Evolutionary conservation across 768 basidiomycete genomes (phyloP), one percentile per base, ranked within the genome.

Genomic region (Lactifluus rugatus): DNA sequence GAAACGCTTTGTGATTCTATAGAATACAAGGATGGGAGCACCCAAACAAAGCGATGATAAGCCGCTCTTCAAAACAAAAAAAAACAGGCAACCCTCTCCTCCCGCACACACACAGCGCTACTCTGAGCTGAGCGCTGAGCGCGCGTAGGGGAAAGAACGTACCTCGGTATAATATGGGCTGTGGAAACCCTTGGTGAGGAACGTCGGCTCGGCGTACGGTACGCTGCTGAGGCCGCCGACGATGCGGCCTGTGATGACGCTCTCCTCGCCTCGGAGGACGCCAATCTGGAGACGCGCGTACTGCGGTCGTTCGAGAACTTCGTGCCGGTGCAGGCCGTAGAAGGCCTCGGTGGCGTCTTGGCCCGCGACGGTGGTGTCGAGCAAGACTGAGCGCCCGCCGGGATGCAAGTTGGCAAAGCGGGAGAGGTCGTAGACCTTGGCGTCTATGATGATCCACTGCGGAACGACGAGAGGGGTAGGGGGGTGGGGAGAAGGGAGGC

Each of bases 121-220:
- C n/a, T n/a, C n/a, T n/a, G n/a, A 39, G 17, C 37, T 3, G 7
- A 6, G 8, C 14, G 11, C 16, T 17, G 17, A 39, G 11, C 3
- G 5, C 6, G 11, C 4, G 11, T 16, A 16, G 8, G 37, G 4
- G 26, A 19, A 14, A 13, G 17, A 11, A 69, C 80, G 61, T 25
- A 82, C 83, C 5, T 85, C 85, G 28, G 77, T 83, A 70, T 87
- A 93, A 69, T 92, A 95, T 0, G 91, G 87, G 59, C 78, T 84
- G 61, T 78, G 74, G 74, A 79, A 90, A 0, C 84, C 86, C 3
- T 74, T 64, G 39, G 74, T 75, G 34, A 93, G 78, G 86, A 88
- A 93, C 1, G 85, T 83, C 13, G 92, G 85, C 65, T 95, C 92
- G 2, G 83, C 89, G 64, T 93, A 93, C 0, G 92, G 92, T 0